Conservation (phyloP, 306 rosid genomes). For the Citrullus amarus region DNA sequence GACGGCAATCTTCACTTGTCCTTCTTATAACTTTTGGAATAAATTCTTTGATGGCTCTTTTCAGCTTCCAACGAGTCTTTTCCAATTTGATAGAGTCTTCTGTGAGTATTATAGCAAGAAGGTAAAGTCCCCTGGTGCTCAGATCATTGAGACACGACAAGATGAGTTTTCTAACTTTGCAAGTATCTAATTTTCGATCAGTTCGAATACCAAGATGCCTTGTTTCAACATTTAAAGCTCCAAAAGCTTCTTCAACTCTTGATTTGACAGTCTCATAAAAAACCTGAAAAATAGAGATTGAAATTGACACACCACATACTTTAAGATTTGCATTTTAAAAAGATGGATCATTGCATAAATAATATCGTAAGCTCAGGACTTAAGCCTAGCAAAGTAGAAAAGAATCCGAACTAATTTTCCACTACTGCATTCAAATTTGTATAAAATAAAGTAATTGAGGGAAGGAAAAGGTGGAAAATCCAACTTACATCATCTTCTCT, state of each 20-base stretch:
- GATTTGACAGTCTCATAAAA: conserved; percentile 52
- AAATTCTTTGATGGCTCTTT: conserved; percentile 29
- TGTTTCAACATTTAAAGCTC: conserved; percentile 21
- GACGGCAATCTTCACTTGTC: conserved; percentile 7
- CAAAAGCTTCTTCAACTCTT: conserved; percentile 40
- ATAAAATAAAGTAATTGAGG: background rate
- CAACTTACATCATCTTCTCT: conserved; percentile 74
- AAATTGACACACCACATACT: background rate
- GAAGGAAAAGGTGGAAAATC: background rate
- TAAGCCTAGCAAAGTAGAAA: background rate
- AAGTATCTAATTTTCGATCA: conserved; percentile 15
- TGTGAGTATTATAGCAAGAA: conserved; percentile 35
- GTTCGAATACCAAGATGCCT: conserved; percentile 21
- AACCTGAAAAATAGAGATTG: conserved; percentile 32
- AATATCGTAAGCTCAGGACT: background rate
- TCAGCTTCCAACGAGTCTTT: conserved; percentile 58
- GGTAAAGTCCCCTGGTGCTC: conserved; percentile 55
- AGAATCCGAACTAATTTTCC: background rate
- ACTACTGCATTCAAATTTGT: background rate
- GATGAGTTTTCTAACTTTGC: conserved; percentile 19
- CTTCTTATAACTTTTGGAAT: conserved; percentile 28
- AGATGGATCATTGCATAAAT: background rate
- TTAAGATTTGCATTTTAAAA: background rate
- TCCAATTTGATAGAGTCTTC: conserved; percentile 30
- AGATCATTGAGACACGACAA: conserved; percentile 42